Percentiles rank a stretch among this genome's conserved stretches.
Conservation (phyloP, 495 filamentous ascomycete species). For the Aspergillus avenaceus region DNA sequence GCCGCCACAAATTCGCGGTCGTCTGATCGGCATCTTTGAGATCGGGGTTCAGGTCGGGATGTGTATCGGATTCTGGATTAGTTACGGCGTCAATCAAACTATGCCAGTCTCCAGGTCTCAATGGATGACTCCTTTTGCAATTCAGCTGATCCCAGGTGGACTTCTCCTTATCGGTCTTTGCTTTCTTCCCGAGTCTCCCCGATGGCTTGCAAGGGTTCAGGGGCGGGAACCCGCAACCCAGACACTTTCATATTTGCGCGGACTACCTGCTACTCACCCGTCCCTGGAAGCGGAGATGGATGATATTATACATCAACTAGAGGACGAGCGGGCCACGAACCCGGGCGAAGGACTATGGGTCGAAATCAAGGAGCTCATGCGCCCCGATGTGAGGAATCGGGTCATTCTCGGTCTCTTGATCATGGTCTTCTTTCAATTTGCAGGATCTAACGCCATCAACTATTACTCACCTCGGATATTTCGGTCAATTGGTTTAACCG, state of each 20-base stretch:
- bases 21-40: slow-evolving; percentile 3
- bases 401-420: slow-evolving; percentile 33
- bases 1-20: too few species aligned
- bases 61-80: slow-evolving; percentile 5
- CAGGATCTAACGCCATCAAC: slow-evolving; percentile 20
- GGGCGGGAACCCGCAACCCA: slow-evolving; percentile 4
- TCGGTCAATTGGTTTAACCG: slow-evolving; percentile 15
- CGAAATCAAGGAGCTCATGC: slow-evolving; percentile 13
- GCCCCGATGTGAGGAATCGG: slow-evolving; percentile 46
- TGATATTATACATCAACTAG: slow-evolving; percentile 14
- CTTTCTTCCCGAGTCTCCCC: slow-evolving; percentile 56
- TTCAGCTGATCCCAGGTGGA: slow-evolving; percentile 17
- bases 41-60: slow-evolving; percentile 2
- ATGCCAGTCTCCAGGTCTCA: slow-evolving; percentile 13
- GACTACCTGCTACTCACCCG: slow-evolving; percentile 12
- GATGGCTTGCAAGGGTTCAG: slow-evolving; percentile 46
- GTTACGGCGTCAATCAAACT: slow-evolving; percentile 14
- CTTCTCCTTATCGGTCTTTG: slow-evolving; percentile 48
- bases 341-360: slow-evolving; percentile 32
- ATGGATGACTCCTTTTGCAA: slow-evolving; percentile 17
- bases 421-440: slow-evolving; percentile 33
- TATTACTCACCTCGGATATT: slow-evolving; percentile 22
- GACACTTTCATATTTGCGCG: slow-evolving; percentile 8
- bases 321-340: slow-evolving; percentile 4
- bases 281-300: slow-evolving; percentile 9